Base-by-base conservation (phyloP, 345 rosid genomes). In the Eucalyptus pauciflora region DNA sequence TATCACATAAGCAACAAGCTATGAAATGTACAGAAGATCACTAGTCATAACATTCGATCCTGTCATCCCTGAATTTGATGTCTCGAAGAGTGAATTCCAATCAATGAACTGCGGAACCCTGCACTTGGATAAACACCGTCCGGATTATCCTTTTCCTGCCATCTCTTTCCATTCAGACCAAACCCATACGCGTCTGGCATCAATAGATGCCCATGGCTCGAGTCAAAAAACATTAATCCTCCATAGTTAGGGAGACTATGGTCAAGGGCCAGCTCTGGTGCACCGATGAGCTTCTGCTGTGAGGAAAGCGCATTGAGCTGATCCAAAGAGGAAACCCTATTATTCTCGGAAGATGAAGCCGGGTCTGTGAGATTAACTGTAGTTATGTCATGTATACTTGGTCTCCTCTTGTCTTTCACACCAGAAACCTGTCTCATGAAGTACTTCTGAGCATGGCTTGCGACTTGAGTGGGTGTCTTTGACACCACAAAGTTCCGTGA, bases 391-490 rank as follows among this genome's bases (percentile, higher is more conserved):
- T 97, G 99, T 89, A 96, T 97, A 93, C 99, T 97, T 56, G 99
- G 99, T 88, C 99, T 91, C 87, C 96, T 94, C 93, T 97, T 96
- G 50, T 97, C 98, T 89, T 96, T 97, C 85, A 94, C 94, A 69
- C 96, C 98, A 4, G 99, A 93, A 79, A 93, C 94, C 89, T 98
- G 98, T 91, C 99, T 93, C 50, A 95, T 97, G 89, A 95, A 98
- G 92, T 98, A 98, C 92, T 98, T 98, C 90, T 98, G 99, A 22
- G 99, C 99, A 89, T 98, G 99, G 93, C 99, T 98, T 20, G 99
- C 99, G 11, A 98, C 99, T 92, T 98, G 99, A 45, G 99, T 97
- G 33, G 99, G 98, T 4, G 99, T 97, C 94, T 97, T 97, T 1
- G 99, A 93, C 86, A 94, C 92, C 16, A 98, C 99, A 49, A 92